Percentiles rank a stretch among this genome's conserved stretches.
Evolutionary conservation across 2,329 filamentous ascomycete species (phyloP).

Genomic region (Cordyceps cateniannulata): DNA sequence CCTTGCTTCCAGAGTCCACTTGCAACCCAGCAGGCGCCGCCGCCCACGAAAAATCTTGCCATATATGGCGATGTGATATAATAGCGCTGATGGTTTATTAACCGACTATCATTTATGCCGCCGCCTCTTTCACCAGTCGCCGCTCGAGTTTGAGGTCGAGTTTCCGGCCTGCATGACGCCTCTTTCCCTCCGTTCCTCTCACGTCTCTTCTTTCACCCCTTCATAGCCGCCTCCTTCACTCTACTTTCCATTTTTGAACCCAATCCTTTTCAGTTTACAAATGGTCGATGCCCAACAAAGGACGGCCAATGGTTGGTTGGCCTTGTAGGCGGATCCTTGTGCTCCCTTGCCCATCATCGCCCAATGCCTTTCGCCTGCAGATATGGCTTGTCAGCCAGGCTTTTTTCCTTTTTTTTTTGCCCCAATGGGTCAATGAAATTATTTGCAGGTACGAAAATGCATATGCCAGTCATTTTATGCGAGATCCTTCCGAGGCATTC

Average conservation of each 20-base stretch:
- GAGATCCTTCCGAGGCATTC: constrained; percentile 1
- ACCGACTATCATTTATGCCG: not conserved
- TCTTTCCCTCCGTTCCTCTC: not conserved
- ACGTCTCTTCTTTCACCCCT: not conserved
- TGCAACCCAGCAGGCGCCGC: not conserved
- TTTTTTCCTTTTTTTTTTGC: not conserved
- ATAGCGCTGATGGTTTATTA: not conserved
- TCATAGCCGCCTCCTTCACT: not conserved
- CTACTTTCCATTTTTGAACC: not conserved
- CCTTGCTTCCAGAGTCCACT: too few species aligned
- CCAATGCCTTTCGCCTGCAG: not conserved
- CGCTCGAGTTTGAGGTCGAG: not conserved
- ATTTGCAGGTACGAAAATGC: not conserved
- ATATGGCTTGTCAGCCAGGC: not conserved
- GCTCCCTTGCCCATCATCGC: not conserved
- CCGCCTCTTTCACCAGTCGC: not conserved
- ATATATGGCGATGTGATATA: not conserved
- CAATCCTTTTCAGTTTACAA: not conserved
- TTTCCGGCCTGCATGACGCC: not conserved
- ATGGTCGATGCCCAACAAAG: not conserved
- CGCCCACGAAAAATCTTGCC: not conserved
- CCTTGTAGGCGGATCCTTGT: not conserved
- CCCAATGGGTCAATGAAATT: not conserved
- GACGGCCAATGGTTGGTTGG: not conserved
- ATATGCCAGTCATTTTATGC: not conserved